Base-by-base conservation (phyloP, 768 basidiomycete genomes). In the Pholiota molesta region DNA sequence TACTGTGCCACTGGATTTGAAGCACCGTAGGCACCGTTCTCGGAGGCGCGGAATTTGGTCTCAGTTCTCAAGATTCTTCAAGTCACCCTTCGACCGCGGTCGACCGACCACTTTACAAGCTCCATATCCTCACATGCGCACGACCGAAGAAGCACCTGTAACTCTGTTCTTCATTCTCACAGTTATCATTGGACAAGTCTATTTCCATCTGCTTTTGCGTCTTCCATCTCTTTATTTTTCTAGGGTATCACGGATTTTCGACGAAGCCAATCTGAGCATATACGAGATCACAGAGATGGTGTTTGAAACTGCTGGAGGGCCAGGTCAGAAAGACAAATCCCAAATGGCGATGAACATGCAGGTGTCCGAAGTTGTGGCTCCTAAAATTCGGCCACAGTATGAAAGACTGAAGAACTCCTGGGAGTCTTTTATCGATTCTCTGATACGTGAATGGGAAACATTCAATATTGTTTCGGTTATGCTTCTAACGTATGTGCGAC, bases 201-300 rank as follows among this genome's bases (percentile, higher is more conserved):
- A 79, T 55, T 69, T 75, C 5, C 62, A 75, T 58, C 21, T 73
- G 13, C 81, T 89, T 10, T 73, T 90, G 19, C 78, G 85, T 21
- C 77, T 90, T 5, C 89, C 89, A 0, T 81, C 83, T 10, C 69
- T 90, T 33, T 90, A 90, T 68, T 90, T 86, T 70, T 81, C 84
- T 3, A 83, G 89, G 1, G 89, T 90, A 19, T 78, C 83, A 5
- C 78, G 83, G 31, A 78, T 90, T 37, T 88, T 89, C 62, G 82
- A 87, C 60, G 87, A 88, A 47, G 87, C 88, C 1, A 83, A 89
- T 42, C 74, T 90, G 42, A 84, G 82, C 56, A 78, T 81, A 67
- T 80, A 81, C 5, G 85, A 89, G 61, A 78, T 90, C 44, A 74
- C 77, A 19, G 60, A 71, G 14, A 75, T 79, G 72, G 70, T 73